These are phyloP conservation scores for Sorghum bicolor DNA, from an alignment of 176 grass and related monocot genomes.

Conservation along the genomic window DNA sequence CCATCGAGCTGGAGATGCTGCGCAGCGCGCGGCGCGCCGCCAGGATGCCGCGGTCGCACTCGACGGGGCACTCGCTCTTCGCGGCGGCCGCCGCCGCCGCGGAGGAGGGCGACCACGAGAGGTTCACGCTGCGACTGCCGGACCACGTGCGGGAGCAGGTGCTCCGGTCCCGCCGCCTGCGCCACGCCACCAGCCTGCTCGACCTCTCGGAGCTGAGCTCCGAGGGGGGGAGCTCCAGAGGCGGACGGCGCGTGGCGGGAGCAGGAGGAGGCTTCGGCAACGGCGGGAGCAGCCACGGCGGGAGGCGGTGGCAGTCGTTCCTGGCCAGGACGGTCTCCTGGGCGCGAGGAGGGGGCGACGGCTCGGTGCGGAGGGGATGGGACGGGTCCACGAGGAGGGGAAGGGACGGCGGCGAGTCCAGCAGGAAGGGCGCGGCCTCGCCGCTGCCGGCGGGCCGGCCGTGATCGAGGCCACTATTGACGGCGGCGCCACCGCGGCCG, in stretches of 20 bases:
- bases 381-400: slow-evolving; percentile 41
- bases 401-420: slow-evolving; percentile 37
- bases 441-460: slow-evolving; percentile 4
- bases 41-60: slow-evolving; percentile 62
- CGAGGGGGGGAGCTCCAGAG: slow-evolving; percentile 61
- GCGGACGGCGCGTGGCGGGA: neutral
- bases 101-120: slow-evolving; percentile 39
- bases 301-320: slow-evolving; percentile 49
- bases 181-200: slow-evolving; percentile 65
- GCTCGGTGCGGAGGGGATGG: slow-evolving; percentile 38
- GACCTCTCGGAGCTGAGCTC: slow-evolving; percentile 38
- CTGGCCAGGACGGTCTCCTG: slow-evolving; percentile 50
- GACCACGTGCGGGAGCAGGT: slow-evolving; percentile 58
- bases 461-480: neutral
- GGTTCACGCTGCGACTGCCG: slow-evolving; percentile 82
- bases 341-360: slow-evolving; percentile 42
- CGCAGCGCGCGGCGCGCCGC: slow-evolving; percentile 42
- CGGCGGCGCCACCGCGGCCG: neutral
- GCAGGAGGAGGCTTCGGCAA: slow-evolving; percentile 40
- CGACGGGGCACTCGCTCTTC: slow-evolving; percentile 33
- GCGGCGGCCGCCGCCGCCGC: slow-evolving; percentile 2
- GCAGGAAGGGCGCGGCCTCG: slow-evolving; percentile 30
- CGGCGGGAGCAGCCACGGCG: slow-evolving; percentile 57
- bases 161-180: slow-evolving; percentile 51
- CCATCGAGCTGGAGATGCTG: slow-evolving; percentile 61